Evolutionary conservation across 805 yeast genomes (phyloP), one percentile per base, ranked within the genome.

Genomic region (Pichia nakasei): DNA sequence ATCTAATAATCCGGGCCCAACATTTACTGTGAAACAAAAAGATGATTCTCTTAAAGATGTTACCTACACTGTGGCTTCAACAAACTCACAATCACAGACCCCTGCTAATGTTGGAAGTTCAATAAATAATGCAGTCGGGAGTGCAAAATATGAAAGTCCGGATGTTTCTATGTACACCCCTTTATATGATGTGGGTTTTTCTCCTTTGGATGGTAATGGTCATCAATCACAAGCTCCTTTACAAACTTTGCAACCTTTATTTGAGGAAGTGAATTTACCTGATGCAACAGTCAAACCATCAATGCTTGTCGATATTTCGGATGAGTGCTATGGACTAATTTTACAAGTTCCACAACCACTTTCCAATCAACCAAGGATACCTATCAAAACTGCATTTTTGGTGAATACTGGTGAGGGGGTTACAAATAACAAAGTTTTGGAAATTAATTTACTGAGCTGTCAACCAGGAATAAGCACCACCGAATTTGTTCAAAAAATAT

Each of bases 341-440:
- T 73, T 85, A 5, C 73, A 72, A 26, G 67, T 72, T 19, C 73
- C 87, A 0, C 72, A 80, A 36, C 85, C 89, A 2, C 64, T 85
- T 18, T 74, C 84, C 34, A 82, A 80, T 52, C 80, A 85, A 18
- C 83, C 85, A 9, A 66, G 89, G 41, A 66, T 81, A 42, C 83
- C 89, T 2, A 73, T 82, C 53, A 76, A 78, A 48, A 77, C 85
- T 1, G 93, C 93, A 0, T 83, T 78, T 47, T 59, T 85, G 43
- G 53, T 81, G 8, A 78, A 73, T 34, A 51, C 51, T 4, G 55
- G 53, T 5, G 44, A 43, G n/a, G 53, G 54, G 5, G 44, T 43
- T 20, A 45, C 42, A 17, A 51, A 50, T 26, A 50, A 45, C 21
- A 54, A 46, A 32, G 38, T 73, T 4, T 72, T 78, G 48, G 93